phyloP scores from a whole-genome alignment of 1,284 basidiomycete genomes.

The Tremellales sp. region DNA sequence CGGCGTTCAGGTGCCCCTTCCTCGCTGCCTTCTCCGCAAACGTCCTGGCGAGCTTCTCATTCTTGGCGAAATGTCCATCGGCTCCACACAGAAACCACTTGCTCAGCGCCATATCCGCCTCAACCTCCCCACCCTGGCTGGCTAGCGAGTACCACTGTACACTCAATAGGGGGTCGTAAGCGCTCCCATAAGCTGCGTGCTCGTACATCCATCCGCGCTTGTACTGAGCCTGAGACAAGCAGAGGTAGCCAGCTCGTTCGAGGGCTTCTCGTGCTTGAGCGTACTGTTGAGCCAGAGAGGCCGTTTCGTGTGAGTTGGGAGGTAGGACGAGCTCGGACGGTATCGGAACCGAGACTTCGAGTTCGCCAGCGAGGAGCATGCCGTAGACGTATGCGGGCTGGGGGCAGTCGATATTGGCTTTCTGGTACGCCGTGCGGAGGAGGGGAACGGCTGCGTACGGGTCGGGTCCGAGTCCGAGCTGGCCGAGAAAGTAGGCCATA shows the following conservation, averaged over 20 bases:
- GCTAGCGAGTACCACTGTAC: conserved; percentile 89
- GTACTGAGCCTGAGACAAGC: conserved; percentile 85
- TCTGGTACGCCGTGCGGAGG: conserved; percentile 70
- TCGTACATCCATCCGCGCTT: conserved; percentile 90
- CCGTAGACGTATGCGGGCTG: conserved; percentile 78
- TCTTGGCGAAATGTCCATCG: conserved; percentile 76
- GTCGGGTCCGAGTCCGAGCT: conserved; percentile 63
- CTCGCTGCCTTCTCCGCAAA: conserved; percentile 89
- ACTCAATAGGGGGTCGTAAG: conserved; percentile 81
- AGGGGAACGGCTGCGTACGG: conserved; percentile 63
- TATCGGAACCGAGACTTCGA: conserved; percentile 54
- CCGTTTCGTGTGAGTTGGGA: conserved; percentile 42
- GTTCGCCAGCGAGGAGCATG: conserved; percentile 75
- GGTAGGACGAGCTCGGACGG: conserved; percentile 56
- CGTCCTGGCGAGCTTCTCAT: conserved; percentile 77
- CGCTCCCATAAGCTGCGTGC: conserved; percentile 78
- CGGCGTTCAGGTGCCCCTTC: conserved; percentile 72
- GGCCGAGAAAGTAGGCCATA: conserved; percentile 84
- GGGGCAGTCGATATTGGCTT: conserved; percentile 68
- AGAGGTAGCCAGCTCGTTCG: conserved; percentile 77
- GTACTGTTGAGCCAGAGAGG: conserved; percentile 40
- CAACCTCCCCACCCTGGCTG: conserved; percentile 75
- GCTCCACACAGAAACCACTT: conserved; percentile 94
- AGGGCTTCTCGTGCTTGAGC: conserved; percentile 60
- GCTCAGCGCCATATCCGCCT: conserved; percentile 91